Evolutionary conservation across 371 early-diverging fungal species (phyloP).

Genomic region (Rhizopus sp.): DNA sequence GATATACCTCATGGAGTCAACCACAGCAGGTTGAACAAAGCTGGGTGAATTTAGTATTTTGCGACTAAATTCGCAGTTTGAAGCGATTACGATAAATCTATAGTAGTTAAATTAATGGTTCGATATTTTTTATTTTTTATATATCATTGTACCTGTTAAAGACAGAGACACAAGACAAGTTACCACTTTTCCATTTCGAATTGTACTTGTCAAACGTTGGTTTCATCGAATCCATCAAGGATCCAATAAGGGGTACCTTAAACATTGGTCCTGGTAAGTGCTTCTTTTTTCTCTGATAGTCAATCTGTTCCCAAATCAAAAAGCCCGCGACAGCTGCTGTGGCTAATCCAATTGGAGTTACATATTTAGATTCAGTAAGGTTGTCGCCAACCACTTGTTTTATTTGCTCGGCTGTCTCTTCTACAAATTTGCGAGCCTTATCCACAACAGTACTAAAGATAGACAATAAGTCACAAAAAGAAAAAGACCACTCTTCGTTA

Average conservation of each 20-base stretch:
- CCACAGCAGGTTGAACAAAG: constrained; percentile 28
- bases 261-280: constrained; percentile 31
- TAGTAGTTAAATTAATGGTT: constrained; percentile 3
- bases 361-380: neutral
- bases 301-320: constrained; percentile 26
- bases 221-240: constrained; percentile 31
- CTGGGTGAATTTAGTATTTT: constrained; percentile 29
- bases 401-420: neutral
- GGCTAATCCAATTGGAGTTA: constrained; percentile 18
- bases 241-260: constrained; percentile 29
- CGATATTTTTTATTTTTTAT: constrained; percentile 5
- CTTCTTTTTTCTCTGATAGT: constrained; percentile 27
- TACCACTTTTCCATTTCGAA: constrained; percentile 32
- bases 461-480: too few species aligned
- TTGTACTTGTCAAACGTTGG: constrained; percentile 36
- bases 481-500: neutral
- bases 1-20: constrained; percentile 32
- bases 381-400: neutral
- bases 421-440: neutral
- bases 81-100: constrained; percentile 36
- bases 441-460: neutral
- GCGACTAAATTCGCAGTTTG: constrained; percentile 31
- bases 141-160: constrained; percentile 24
- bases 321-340: constrained; percentile 20
- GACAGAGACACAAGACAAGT: constrained; percentile 31